Base-by-base conservation (phyloP, 2,329 filamentous ascomycete species). In the Penicillium sp. region DNA sequence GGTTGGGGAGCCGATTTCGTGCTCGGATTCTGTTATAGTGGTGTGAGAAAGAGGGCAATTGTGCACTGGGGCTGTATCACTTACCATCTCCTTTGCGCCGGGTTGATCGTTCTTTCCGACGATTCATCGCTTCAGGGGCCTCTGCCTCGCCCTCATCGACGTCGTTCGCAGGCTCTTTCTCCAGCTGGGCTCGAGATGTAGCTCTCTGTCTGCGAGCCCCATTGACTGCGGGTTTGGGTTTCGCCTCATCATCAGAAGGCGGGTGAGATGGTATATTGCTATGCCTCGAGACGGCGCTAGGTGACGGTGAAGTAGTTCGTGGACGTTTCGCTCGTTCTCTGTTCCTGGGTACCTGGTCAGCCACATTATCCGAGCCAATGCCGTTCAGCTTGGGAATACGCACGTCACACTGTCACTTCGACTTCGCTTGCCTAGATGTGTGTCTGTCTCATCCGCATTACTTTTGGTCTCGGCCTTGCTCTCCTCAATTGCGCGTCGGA, bases 401-500 rank as follows among this genome's bases (percentile, higher is more conserved):
- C 82, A 97, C 93, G 96, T 91, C 83, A 97, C 92, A 70, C 91
- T 96, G 60, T 94, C 91, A 68, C 94, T 96, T 60, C 93, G 85
- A 60, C 87, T 88, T 68, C 94, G 83, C 78, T 99, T 99, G 25
- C 85, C 82, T 69, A 90, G 86, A 62, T 89, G 83, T 50, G 78
- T 82, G 39, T 79, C 78, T 36, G 75, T 79, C 51, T 81, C 81
- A 36, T 88, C 86, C 13, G 72, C 70, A 34, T 81, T 79, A 13
- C 79, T 75, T 47, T 81, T 80, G 11, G 83, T 86, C 43, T 95
- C 91, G 69, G 90, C 88, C 76, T 92, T 97, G 79, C 94, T 99
- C 60, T 95, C 92, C 74, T 97, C 93, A 66, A 99, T 92, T 31
- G 93, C 94, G 64, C 90, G 86, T 53, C 92, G 86, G 39, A 99